Conservation (phyloP, 2,329 filamentous ascomycete genomes). For the Teratosphaeria epicoccoides region DNA sequence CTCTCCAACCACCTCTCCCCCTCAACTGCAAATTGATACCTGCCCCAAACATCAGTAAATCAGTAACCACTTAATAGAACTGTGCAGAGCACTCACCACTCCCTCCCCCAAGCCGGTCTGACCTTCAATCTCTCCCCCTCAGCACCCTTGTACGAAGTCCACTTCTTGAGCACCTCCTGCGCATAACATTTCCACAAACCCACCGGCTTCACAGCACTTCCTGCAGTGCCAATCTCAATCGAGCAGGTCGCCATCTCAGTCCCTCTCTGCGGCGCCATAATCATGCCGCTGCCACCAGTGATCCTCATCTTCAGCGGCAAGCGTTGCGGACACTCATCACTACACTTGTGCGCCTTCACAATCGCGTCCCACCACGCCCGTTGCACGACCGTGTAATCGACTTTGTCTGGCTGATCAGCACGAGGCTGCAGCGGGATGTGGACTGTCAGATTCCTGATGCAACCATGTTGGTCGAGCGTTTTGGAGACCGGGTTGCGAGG, state of each 20-base stretch:
- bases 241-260: no score
- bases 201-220: no score
- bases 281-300: no score
- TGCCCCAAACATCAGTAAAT: no score
- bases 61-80: no score
- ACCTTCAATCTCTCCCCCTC: constrained; percentile 26
- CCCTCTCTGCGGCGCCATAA: no score
- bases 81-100: constrained; percentile 9
- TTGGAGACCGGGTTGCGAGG: no score
- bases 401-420: constrained; percentile 22
- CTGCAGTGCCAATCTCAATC: constrained; percentile 16
- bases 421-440: constrained; percentile 27
- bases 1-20: no score
- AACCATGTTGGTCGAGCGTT: no score
- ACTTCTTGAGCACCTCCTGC: constrained; percentile 33
- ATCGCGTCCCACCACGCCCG: constrained; percentile 44
- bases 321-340: constrained; percentile 21
- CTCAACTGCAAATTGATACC: no score
- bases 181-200: constrained; percentile 32
- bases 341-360: constrained; percentile 30
- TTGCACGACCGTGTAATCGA: constrained; percentile 35
- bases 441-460: no score
- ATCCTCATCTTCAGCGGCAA: no score
- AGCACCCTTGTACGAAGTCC: constrained; percentile 29
- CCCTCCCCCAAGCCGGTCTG: constrained; percentile 40